phyloP scores from a whole-genome alignment of 345 rosid genomes.

The Brassica carinata region DNA sequence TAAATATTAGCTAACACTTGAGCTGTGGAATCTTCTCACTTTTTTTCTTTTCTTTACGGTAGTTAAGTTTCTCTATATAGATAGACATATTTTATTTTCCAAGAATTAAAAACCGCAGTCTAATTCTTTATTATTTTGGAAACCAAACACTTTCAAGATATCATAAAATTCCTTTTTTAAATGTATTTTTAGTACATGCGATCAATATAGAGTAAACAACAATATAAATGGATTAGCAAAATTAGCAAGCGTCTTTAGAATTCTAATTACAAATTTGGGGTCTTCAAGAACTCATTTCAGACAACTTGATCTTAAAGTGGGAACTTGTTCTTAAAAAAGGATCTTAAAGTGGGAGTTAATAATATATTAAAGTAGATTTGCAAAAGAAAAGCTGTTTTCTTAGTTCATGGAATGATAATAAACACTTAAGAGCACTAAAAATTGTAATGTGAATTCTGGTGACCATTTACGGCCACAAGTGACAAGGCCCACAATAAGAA shows the following conservation, averaged over 20 bases:
- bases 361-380: background rate
- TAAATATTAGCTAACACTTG: background rate
- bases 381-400: background rate
- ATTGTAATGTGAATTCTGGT: background rate
- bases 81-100: background rate
- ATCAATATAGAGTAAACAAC: background rate
- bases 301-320: background rate
- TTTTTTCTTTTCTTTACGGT: background rate
- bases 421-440: background rate
- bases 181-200: background rate
- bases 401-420: background rate
- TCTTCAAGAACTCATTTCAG: background rate
- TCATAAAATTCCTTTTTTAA: background rate
- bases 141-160: background rate
- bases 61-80: background rate
- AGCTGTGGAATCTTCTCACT: background rate
- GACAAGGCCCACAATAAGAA: background rate
- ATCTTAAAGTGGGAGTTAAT: background rate
- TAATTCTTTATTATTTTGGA: background rate
- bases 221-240: background rate
- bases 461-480: background rate
- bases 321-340: background rate
- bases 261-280: background rate
- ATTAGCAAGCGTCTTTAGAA: background rate
- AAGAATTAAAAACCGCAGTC: background rate